phyloP scores from a whole-genome alignment of 23 red algal species.

The Gracilariopsis chorda region DNA sequence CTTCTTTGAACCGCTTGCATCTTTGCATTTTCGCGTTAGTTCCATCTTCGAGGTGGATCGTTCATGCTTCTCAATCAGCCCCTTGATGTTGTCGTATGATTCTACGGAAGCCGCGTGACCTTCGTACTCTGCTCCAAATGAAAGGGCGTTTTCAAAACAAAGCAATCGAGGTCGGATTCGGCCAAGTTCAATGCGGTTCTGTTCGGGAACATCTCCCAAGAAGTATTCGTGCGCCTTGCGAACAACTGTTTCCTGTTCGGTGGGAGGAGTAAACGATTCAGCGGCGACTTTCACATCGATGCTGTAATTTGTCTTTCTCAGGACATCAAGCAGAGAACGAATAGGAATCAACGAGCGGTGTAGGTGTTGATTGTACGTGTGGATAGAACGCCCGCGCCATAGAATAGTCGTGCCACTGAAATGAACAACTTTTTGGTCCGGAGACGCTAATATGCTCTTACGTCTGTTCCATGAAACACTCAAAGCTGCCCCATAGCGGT shows the following conservation, averaged over 20 bases:
- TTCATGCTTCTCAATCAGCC: constrained; percentile 33
- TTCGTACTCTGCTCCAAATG: constrained; percentile 43
- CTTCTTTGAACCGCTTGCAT: background rate
- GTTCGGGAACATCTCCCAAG: constrained; percentile 18
- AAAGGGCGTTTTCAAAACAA: constrained; percentile 32
- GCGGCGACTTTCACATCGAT: constrained; percentile 6
- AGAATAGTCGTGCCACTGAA: constrained; percentile 36
- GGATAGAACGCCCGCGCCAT: constrained; percentile 37
- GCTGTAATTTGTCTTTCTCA: constrained; percentile 20
- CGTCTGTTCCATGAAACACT: constrained; percentile 25
- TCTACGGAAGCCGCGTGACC: constrained; percentile 1
- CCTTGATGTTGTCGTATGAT: constrained; percentile 14
- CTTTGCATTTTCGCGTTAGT: constrained; percentile 4
- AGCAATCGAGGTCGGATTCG: constrained; percentile 16
- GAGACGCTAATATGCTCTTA: background rate
- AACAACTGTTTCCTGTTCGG: background rate
- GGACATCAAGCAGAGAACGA: constrained; percentile 9
- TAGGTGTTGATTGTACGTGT: constrained; percentile 1
- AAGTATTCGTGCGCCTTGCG: constrained; percentile 34
- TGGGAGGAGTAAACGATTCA: constrained; percentile 8
- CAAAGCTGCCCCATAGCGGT: constrained; percentile 24
- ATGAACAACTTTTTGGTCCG: constrained; percentile 22
- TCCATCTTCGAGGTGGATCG: background rate
- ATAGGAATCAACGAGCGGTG: constrained; percentile 33
- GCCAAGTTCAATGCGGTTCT: constrained; percentile 11